A percentile compares a stretch with the other conserved stretches of the same genome.
Evolutionary conservation across 352 stramenopile species (phyloP).

Genomic region (Globisporangium carolinianum): DNA sequence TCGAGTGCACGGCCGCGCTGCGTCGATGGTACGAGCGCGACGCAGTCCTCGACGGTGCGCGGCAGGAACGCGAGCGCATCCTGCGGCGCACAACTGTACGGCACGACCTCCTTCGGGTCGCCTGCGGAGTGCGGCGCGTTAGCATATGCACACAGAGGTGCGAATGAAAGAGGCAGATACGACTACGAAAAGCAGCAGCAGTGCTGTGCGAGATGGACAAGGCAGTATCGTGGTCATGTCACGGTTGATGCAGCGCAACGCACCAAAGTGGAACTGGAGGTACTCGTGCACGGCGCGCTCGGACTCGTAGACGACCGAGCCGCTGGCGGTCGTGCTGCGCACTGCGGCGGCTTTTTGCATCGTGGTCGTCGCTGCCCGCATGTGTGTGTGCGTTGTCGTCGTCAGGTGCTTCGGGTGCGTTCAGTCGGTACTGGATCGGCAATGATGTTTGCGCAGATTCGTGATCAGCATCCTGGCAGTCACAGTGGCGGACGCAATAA

Average conservation of each 20-base stretch:
- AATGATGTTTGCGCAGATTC: background rate
- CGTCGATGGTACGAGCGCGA: constrained; percentile 36
- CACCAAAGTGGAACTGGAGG: constrained; percentile 89
- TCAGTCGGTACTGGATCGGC: background rate
- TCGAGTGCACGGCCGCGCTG: constrained; percentile 86
- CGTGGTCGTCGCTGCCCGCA: constrained; percentile 10
- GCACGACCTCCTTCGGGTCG: constrained; percentile 55
- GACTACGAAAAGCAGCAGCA: no score
- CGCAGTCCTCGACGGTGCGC: constrained; percentile 68
- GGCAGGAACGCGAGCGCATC: constrained; percentile 87
- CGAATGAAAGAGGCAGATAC: no score
- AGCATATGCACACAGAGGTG: background rate
- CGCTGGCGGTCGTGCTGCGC: constrained; percentile 84
- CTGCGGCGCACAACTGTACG: constrained; percentile 60
- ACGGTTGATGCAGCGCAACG: background rate
- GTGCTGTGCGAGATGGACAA: no score
- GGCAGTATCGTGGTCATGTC: no score
- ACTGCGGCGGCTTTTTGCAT: constrained; percentile 20
- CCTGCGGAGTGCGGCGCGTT: constrained; percentile 20
- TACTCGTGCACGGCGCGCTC: constrained; percentile 86
- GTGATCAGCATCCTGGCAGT: background rate
- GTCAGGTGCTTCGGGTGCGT: background rate
- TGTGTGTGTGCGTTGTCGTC: background rate
- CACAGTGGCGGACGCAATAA: background rate
- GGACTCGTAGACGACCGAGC: constrained; percentile 84